Percentiles rank a stretch among this genome's conserved stretches.
These are phyloP conservation scores for Dendrothele bispora DNA, from an alignment of 768 basidiomycete species.

Conservation along the genomic window DNA sequence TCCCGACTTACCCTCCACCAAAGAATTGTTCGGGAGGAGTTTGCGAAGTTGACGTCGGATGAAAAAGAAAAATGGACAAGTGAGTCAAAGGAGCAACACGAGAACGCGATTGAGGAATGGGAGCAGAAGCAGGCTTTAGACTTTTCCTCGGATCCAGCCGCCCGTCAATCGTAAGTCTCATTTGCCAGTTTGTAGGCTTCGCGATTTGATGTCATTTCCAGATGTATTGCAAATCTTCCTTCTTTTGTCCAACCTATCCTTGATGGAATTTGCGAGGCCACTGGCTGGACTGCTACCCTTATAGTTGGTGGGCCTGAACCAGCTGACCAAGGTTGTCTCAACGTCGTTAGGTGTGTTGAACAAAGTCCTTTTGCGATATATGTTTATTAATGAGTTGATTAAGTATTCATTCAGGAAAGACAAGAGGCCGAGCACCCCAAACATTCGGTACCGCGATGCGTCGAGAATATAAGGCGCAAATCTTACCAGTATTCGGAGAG, in stretches of 20 bases:
- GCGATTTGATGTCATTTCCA: background rate
- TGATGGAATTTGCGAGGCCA: constrained; percentile 7
- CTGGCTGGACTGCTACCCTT: constrained; percentile 10
- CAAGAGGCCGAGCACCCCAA: too few relatives aligned
- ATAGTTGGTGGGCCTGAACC: constrained; percentile 16
- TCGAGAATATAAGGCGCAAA: too few relatives aligned
- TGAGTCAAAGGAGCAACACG: background rate
- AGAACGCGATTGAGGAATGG: background rate
- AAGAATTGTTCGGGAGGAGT: background rate
- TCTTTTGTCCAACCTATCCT: constrained; percentile 8
- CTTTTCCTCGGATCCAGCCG: background rate
- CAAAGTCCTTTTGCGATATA: too few relatives aligned
- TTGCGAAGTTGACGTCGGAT: background rate
- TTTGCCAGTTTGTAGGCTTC: background rate
- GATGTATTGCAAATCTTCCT: background rate
- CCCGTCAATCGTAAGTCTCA: background rate
- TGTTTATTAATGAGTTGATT: too few relatives aligned
- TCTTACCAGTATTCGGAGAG: too few relatives aligned
- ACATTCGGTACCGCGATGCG: too few relatives aligned
- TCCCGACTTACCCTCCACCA: too few relatives aligned
- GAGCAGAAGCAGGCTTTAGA: background rate
- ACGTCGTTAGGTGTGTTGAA: constrained; percentile 14
- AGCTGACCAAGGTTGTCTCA: constrained; percentile 6
- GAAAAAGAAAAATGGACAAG: background rate
- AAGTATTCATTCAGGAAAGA: too few relatives aligned